Conservation (phyloP, 2,329 filamentous ascomycete genomes). For the Mariannaea elegans region DNA sequence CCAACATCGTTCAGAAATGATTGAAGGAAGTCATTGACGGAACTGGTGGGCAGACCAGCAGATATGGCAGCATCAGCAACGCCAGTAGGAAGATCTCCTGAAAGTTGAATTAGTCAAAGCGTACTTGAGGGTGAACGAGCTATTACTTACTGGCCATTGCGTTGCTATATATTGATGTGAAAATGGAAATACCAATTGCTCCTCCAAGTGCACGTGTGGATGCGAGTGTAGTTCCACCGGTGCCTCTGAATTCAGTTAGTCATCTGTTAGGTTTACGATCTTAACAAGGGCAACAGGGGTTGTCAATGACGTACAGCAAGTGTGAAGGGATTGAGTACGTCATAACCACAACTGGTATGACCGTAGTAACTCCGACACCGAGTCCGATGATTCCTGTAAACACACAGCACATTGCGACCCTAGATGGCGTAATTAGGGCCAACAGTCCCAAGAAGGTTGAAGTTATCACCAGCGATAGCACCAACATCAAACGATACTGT, state of each 20-base stretch:
- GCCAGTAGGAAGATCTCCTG: too few relatives aligned
- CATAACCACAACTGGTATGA: not conserved
- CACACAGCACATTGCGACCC: not conserved
- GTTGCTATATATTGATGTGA: not conserved
- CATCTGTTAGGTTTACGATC: not conserved
- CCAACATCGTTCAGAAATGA: too few relatives aligned
- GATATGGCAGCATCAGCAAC: too few relatives aligned
- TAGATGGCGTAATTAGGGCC: not conserved
- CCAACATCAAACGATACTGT: not conserved
- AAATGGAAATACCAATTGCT: not conserved
- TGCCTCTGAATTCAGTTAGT: not conserved
- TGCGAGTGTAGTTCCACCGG: not conserved
- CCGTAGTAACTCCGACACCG: not conserved
- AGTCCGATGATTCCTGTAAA: not conserved
- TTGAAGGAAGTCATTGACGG: too few relatives aligned
- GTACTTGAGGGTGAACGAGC: too few relatives aligned
- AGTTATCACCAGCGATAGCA: not conserved
- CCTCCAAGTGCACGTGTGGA: not conserved
- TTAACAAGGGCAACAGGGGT: not conserved
- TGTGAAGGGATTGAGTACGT: not conserved
- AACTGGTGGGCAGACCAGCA: too few relatives aligned
- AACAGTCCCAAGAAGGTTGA: not conserved
- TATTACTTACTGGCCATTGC: not conserved
- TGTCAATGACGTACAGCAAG: not conserved
- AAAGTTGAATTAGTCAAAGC: too few relatives aligned